Evolutionary conservation across 768 basidiomycete species (phyloP).

Genomic region (Agrocybe praecox): DNA sequence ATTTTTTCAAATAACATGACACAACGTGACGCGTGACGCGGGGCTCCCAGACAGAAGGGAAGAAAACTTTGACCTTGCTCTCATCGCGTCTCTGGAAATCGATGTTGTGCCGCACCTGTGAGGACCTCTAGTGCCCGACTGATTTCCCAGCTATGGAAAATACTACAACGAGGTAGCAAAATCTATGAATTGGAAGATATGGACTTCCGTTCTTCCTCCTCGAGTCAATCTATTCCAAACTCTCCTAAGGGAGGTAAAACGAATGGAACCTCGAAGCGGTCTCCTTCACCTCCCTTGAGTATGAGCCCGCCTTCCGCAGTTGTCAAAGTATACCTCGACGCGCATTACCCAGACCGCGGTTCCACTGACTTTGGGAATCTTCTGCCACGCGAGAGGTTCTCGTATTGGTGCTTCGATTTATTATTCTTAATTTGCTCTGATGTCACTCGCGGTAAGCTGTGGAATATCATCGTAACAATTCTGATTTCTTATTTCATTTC

Average conservation of each 20-base stretch:
- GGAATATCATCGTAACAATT: not conserved
- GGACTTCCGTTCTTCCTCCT: not conserved
- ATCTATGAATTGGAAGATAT: slow-evolving; percentile 47
- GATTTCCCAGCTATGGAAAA: slow-evolving; percentile 66
- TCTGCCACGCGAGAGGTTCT: slow-evolving; percentile 80
- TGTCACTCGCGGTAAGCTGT: slow-evolving; percentile 53
- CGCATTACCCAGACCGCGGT: slow-evolving; percentile 43
- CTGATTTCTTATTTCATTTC: not conserved
- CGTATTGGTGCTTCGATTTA: slow-evolving; percentile 92
- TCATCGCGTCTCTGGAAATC: slow-evolving; percentile 79
- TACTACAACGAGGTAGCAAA: slow-evolving; percentile 72
- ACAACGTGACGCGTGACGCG: no score
- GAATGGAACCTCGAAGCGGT: not conserved
- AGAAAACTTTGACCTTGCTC: slow-evolving; percentile 82
- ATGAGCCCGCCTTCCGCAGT: slow-evolving; percentile 17
- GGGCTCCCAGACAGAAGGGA: no score
- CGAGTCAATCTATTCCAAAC: slow-evolving; percentile 11
- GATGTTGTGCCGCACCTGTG: slow-evolving; percentile 82
- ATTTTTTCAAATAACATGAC: no score
- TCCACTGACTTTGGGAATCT: slow-evolving; percentile 59
- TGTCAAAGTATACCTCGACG: slow-evolving; percentile 33
- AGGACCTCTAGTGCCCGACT: slow-evolving; percentile 71
- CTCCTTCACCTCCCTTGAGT: slow-evolving; percentile 1
- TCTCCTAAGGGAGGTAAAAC: slow-evolving; percentile 8
- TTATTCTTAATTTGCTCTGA: slow-evolving; percentile 81